Evolutionary conservation across 805 yeast species (phyloP).

Genomic region (Kluyveromyces lactis): DNA sequence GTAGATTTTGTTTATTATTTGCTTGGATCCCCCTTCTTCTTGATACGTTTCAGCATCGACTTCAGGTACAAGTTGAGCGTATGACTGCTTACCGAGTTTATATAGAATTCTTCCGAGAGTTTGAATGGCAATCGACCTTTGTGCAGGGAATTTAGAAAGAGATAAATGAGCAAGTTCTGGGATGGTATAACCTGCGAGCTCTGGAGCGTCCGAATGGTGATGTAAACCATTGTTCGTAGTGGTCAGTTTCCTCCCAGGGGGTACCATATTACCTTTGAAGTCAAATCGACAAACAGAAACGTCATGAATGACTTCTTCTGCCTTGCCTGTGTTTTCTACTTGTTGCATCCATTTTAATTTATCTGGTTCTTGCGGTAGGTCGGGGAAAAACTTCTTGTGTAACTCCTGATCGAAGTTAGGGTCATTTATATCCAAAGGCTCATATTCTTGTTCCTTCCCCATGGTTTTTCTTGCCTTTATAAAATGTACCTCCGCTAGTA

Average conservation of each 20-base stretch:
- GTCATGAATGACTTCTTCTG: constrained; percentile 31
- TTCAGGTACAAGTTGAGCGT: constrained; percentile 45
- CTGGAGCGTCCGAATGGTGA: constrained; percentile 86
- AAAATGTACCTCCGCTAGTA: constrained; percentile 51
- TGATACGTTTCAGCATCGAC: constrained; percentile 31
- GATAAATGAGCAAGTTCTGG: constrained; percentile 72
- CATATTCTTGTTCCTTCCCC: constrained; percentile 19
- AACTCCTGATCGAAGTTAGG: constrained; percentile 72
- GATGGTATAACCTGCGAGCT: constrained; percentile 86
- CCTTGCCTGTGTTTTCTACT: constrained; percentile 34
- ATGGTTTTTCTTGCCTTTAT: constrained; percentile 32
- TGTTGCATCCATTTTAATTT: constrained; percentile 91
- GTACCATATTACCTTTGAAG: constrained; percentile 70
- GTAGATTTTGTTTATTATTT: constrained; percentile 30
- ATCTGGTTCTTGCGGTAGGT: constrained; percentile 72
- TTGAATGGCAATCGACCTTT: constrained; percentile 78
- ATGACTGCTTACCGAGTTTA: constrained; percentile 59
- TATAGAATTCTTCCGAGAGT: constrained; percentile 81
- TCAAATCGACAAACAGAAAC: constrained; percentile 77
- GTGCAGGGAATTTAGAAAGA: constrained; percentile 74
- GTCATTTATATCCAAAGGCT: constrained; percentile 53
- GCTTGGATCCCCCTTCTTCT: constrained; percentile 32
- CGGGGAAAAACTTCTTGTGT: constrained; percentile 83
- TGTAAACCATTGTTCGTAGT: constrained; percentile 67
- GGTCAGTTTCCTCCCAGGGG: constrained; percentile 41